A percentile compares a stretch with the other conserved stretches of the same genome.
Evolutionary conservation across 345 rosid species (phyloP).

Genomic region (Cochlearia excelsa): DNA sequence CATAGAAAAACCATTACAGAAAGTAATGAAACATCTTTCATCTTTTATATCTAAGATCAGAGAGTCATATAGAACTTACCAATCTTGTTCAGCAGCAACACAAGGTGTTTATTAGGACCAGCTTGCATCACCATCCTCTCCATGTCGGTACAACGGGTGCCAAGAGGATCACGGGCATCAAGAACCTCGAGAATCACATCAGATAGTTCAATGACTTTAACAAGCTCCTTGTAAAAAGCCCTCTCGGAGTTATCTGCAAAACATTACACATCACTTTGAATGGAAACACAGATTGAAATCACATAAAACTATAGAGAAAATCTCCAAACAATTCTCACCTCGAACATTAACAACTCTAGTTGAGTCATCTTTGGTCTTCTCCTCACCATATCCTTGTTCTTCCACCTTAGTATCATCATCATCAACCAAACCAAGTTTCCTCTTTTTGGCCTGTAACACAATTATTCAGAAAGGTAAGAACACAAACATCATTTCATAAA

Average conservation of each 20-base stretch:
- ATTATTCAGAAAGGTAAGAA: constrained; percentile 5
- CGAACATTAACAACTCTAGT: constrained; percentile 41
- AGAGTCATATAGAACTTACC: constrained; percentile 39
- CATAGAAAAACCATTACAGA: not conserved
- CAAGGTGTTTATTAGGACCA: constrained; percentile 76
- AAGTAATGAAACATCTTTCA: too few relatives aligned
- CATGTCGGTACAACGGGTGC: constrained; percentile 91
- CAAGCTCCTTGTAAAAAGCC: constrained; percentile 95
- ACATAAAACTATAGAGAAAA: too few relatives aligned
- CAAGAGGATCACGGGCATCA: constrained; percentile 92
- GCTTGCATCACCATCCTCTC: constrained; percentile 88
- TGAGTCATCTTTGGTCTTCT: constrained; percentile 27
- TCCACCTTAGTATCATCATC: constrained; percentile 44
- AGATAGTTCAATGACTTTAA: constrained; percentile 79
- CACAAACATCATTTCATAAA: not conserved
- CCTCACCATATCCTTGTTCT: constrained; percentile 17
- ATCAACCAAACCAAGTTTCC: constrained; percentile 71
- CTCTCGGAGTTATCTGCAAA: constrained; percentile 71
- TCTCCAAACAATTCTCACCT: constrained; percentile 41
- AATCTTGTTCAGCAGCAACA: constrained; percentile 83
- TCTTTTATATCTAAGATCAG: not conserved
- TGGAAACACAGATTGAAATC: too few relatives aligned
- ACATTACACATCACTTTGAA: constrained; percentile 15
- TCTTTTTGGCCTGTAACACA: constrained; percentile 53
- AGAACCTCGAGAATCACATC: constrained; percentile 96